phyloP scores from a whole-genome alignment of 2,329 filamentous ascomycete species.

The Fusarium citri region DNA sequence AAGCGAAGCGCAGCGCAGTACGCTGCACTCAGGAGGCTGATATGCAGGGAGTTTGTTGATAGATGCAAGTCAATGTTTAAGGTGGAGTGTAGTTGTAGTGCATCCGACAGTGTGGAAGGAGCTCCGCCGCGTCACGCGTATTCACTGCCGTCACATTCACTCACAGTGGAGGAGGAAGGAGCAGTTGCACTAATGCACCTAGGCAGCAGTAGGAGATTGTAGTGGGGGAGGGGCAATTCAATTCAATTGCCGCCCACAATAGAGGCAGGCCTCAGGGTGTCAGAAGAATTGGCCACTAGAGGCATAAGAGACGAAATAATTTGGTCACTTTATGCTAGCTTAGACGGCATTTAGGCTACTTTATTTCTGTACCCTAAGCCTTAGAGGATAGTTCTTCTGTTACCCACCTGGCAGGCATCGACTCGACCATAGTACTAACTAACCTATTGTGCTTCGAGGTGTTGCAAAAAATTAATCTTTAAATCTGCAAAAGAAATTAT shows the following conservation, averaged over 20 bases:
- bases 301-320: no score
- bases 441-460: not conserved
- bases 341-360: no score
- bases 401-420: no score
- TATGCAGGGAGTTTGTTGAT: constrained; percentile 1
- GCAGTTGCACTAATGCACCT: constrained; percentile 26
- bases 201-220: constrained; percentile 5
- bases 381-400: no score
- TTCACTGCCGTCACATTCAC: not conserved
- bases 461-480: no score
- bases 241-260: not conserved
- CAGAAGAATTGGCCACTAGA: no score
- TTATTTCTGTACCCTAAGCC: no score
- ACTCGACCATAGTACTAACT: not conserved
- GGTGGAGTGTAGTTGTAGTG: constrained; percentile 2
- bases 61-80: not conserved
- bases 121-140: constrained; percentile 39
- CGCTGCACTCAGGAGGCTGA: not conserved
- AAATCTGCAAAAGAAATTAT: not conserved
- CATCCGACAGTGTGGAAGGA: constrained; percentile 32
- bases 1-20: not conserved
- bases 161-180: not conserved
- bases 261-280: no score
- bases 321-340: no score
- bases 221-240: constrained; percentile 26